Base-by-base conservation (phyloP, 2,329 filamentous ascomycete genomes). In the Canariomyces notabilis region DNA sequence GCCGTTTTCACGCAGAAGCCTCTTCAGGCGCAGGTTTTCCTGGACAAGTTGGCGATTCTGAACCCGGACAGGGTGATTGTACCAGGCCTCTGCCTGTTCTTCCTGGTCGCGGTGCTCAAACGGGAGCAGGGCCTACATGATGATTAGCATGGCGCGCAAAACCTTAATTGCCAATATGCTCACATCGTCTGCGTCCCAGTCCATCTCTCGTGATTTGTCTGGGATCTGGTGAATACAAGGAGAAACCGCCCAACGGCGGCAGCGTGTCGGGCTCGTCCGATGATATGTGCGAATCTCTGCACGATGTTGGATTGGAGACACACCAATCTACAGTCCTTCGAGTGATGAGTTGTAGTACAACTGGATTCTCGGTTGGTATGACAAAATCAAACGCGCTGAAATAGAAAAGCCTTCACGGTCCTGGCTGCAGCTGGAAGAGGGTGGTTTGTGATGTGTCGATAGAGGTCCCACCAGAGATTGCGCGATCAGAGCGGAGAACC, bases 81-180 rank as follows among this genome's bases (percentile, higher is more conserved):
- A 77, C 38, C 67, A 65, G 29, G 63, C 60, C 59, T 70, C 71
- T 38, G 74, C 72, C 60, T 71, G 67, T 22, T 78, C 74, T 49
- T 74, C 67, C 55, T 71, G 72, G 53, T 79, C 75, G 44, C 74
- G 72, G 46, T 70, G 72, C 55, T 78, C 75, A 70, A 70, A 74
- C 4, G 75, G 69, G 12, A 43, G 15, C n/a, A 38, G 11, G 29
- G 23, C 33, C 50, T 52, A 33, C 38, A 8, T 12, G 26, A 29
- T 8, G 9, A 29, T 29, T 29, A 29, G 8, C 14, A 9, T 5
- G 38, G 64, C 22, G 21, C 34, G 22, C 12, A 6, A 23, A 6
- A 2, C 18, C 11, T 14, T 18, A 23, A 8, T 19, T 11, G 39
- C 12, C 16, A 23, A n/a, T n/a, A n/a, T n/a, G 16, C 45, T 51